These are phyloP conservation scores for Vigna angularis DNA, from an alignment of 306 rosid genomes.

Conservation along the genomic window DNA sequence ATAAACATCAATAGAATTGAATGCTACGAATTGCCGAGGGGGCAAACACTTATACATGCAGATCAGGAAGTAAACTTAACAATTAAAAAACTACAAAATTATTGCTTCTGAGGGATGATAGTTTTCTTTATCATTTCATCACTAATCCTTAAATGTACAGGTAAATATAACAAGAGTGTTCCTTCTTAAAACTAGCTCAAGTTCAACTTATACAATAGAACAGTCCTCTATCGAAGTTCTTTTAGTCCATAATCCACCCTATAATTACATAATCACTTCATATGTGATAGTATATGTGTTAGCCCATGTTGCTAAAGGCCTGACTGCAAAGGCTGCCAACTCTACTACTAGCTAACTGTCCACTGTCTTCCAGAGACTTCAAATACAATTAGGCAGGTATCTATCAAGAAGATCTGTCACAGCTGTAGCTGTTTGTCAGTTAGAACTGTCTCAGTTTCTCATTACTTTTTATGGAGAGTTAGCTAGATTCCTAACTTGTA, in stretches of 20 bases:
- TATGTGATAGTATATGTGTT: neutral
- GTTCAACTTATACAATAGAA: conserved; percentile 17
- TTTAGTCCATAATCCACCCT: neutral
- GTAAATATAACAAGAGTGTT: conserved; percentile 7
- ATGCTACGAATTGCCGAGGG: conserved; percentile 47
- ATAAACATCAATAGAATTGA: conserved; percentile 20
- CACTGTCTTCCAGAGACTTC: neutral
- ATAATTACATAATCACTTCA: conserved; percentile 20
- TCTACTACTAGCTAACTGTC: neutral
- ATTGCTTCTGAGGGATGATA: conserved; percentile 12
- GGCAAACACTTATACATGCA: neutral
- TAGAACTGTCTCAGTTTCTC: neutral
- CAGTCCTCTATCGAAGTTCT: conserved; percentile 1
- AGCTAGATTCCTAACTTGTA: neutral
- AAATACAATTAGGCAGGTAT: neutral
- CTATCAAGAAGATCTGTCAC: neutral
- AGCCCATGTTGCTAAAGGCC: neutral
- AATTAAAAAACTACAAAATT: conserved; percentile 24
- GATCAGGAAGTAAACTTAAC: conserved; percentile 2
- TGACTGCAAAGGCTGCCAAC: neutral
- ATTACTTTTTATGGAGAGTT: neutral
- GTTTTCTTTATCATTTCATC: conserved; percentile 8
- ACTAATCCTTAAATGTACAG: neutral
- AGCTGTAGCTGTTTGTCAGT: neutral
- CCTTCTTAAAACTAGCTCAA: conserved; percentile 23